phyloP scores from a whole-genome alignment of 495 filamentous ascomycete species.

The Hyaloscypha finlandica region DNA sequence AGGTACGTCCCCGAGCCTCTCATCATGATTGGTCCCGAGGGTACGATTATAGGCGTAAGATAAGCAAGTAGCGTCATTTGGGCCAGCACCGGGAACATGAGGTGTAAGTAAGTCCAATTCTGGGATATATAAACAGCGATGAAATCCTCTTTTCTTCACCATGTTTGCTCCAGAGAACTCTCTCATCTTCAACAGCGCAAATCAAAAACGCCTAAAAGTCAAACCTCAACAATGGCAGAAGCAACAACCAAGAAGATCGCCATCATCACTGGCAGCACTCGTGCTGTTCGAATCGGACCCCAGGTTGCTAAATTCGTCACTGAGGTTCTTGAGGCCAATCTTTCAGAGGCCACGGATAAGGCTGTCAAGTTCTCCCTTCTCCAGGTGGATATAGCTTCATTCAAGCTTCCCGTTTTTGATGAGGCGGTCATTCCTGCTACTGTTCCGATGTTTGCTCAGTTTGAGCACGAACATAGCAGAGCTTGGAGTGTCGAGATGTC shows the following conservation, averaged over 20 bases:
- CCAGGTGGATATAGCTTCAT: conserved; percentile 50
- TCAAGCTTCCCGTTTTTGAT: conserved; percentile 58
- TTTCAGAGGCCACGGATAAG: conserved; percentile 3
- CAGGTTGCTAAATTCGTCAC: conserved; percentile 41
- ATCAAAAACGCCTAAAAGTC: neutral
- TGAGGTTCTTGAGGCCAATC: conserved; percentile 15
- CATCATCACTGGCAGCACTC: conserved; percentile 44
- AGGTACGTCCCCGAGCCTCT: neutral
- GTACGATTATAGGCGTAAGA: neutral
- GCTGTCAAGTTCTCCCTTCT: conserved; percentile 27
- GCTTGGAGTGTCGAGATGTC: conserved; percentile 50
- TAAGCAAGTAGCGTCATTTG: neutral
- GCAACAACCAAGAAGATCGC: conserved; percentile 40
- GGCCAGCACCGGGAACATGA: neutral
- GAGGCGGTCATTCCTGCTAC: conserved; percentile 51
- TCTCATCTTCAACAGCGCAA: neutral
- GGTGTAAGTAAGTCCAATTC: neutral
- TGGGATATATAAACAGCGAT: neutral
- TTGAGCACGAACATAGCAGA: conserved; percentile 48
- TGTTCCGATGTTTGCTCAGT: conserved; percentile 46
- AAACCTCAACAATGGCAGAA: conserved; percentile 1
- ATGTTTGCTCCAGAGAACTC: neutral
- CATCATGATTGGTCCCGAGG: neutral
- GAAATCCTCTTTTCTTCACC: neutral
- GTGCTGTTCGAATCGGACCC: conserved; percentile 40